Evolutionary conservation across 2,329 filamentous ascomycete genomes (phyloP), one percentile per base, ranked within the genome.

Genomic region (Talaromyces sp.): DNA sequence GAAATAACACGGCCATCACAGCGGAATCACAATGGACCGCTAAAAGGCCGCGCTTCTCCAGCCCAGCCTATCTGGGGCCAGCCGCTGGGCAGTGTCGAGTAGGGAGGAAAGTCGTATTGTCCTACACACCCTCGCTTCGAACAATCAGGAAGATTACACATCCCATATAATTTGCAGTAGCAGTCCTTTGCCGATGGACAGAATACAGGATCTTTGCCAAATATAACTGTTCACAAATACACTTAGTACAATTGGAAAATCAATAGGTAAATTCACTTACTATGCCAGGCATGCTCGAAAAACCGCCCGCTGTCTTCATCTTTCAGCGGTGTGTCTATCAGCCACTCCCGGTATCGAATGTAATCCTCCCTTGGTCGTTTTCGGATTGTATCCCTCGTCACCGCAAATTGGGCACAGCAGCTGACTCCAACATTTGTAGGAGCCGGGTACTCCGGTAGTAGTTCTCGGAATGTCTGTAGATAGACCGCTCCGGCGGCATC

Each of bases 401-500:
- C 72, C 1, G 82, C 82, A 65, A 85, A 84, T 65, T 85, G 82
- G 1, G 79, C 79, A 62, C 82, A 84, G 65, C 82, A 84, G 2
- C 82, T 77, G 61, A 83, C 80, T 1, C 80, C 79, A 1, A 85
- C 73, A 4, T 80, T 75, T 9, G 27, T 21, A 21, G 69, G 70
- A 9, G 69, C 59, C 17, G 65, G 61, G 10, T 67, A 62, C 3
- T 64, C 50, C 2, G 70, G 68, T 55, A 61, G 31, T 19, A 61
- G 19, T 35, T 61, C 51, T 19, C 38, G 50, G 43, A 72, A 72
- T 3, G 71, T 54, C 55, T 72, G 65, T 27, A 57, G 60, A 69
- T 69, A 74, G 21, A 67, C 58, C n/a, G 62, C 58, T 2, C 66
- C 67, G 10, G 72, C 62, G 3, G 72, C 63, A 1, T 59, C 59